Percentiles rank a stretch among this genome's conserved stretches.
Conservation (phyloP, 2,329 filamentous ascomycete genomes). For the Coniosporium tulheliwenetii region DNA sequence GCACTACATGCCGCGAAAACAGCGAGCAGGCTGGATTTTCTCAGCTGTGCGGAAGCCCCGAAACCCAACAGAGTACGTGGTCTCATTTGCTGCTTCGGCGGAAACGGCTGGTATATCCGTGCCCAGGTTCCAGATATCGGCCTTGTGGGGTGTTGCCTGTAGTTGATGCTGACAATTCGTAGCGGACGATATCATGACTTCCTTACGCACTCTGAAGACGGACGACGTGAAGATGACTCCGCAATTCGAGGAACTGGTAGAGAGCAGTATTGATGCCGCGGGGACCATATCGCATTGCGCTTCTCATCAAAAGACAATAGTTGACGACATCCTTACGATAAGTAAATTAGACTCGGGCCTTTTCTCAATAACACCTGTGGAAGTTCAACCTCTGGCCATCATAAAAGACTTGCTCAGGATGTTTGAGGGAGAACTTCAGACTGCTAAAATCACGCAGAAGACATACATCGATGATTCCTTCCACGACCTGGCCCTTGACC, state of each 20-base stretch:
- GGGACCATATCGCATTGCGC: conserved; percentile 30
- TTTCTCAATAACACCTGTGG: conserved; percentile 14
- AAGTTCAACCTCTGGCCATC: conserved; percentile 5
- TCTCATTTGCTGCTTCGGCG: too few species aligned
- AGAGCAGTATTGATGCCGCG: conserved; percentile 7
- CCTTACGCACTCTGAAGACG: too few species aligned
- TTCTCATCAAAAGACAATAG: conserved; percentile 31
- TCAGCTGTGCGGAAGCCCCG: too few species aligned
- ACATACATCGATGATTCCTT: conserved; percentile 3
- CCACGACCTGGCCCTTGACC: conserved; percentile 6
- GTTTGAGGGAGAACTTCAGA: conserved; percentile 14
- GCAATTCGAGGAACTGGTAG: background rate
- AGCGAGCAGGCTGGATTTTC: too few species aligned
- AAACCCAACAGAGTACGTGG: too few species aligned
- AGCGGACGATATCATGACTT: too few species aligned
- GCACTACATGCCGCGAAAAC: too few species aligned
- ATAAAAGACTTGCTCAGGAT: conserved; percentile 14
- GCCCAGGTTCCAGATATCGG: too few species aligned
- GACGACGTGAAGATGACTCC: too few species aligned
- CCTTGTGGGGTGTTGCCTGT: too few species aligned
- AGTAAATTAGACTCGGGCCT: conserved; percentile 30
- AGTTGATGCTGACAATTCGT: too few species aligned
- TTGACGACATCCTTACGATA: conserved; percentile 30
- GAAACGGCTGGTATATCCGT: too few species aligned
- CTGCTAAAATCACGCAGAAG: conserved; percentile 9